Base-by-base conservation (phyloP, 305 asterid species). In the Petunia hybrid region DNA sequence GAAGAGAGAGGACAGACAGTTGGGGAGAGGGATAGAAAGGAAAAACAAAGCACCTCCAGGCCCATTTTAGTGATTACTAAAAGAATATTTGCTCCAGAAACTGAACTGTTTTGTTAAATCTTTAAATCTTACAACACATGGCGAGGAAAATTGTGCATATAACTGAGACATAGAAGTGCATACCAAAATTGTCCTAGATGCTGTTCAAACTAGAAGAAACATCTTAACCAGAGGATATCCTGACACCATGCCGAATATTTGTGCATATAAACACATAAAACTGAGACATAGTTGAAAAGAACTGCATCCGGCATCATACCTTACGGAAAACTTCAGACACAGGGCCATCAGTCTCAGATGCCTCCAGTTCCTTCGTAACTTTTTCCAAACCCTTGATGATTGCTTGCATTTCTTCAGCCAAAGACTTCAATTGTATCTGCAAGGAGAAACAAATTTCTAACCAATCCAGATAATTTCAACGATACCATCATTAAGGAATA, bases 401-500 rank as follows among this genome's bases (percentile, higher is more conserved):
- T 81, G 98, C 89, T 90, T 90, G 92, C 99, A 96, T 96, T 91
- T 96, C 99, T 84, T 96, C 99, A 73, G 99, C 99, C 86, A 96
- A 87, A 55, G 93, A 74, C 87, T 94, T 96, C 84, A 96, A 86
- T 89, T 93, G 99, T 87, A 96, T 94, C 98, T 96, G 94, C 88
- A 67, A 76, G 60, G 8, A 55, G 81, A 84, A 76, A 73, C n/a
- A 22, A 71, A 81, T 8, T 62, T 56, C 46, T 70, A 22, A 76
- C 78, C 73, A 43, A 75, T 81, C 61, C 70, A 83, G 55, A 63
- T 64, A 80, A 80, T 77, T 59, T 53, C 64, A 51, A 57, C 42
- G 69, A 65, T 74, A 83, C 76, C 55, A 81, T 78, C 83, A 70
- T 84, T 41, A 60, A 68, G 68, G 68, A 75, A 71, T 65, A 68